phyloP scores from a whole-genome alignment of 495 filamentous ascomycete genomes.

The Penicillium alfredii region DNA sequence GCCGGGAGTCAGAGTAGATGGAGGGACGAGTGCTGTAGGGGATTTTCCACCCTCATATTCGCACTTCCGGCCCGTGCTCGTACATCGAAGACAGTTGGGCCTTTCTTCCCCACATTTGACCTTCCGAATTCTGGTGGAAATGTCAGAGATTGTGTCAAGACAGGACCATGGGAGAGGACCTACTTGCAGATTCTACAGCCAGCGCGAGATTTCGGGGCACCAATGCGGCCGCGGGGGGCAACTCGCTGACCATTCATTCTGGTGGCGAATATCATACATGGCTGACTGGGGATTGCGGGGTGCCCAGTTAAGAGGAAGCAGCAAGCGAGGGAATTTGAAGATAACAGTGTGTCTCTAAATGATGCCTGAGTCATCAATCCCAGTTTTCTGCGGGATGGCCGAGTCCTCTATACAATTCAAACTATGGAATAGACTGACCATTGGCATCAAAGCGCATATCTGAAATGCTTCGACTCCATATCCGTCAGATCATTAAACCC shows the following conservation, averaged over 20 bases:
- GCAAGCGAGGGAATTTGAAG: no score
- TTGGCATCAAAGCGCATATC: slow-evolving; percentile 31
- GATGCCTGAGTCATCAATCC: no score
- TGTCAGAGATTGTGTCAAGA: neutral
- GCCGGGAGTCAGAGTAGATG: slow-evolving; percentile 1
- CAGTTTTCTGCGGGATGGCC: no score
- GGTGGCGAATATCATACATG: no score
- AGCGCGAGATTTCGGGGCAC: slow-evolving; percentile 14
- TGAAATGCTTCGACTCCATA: slow-evolving; percentile 40
- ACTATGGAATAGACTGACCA: no score
- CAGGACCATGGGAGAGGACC: neutral
- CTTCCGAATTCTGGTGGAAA: neutral
- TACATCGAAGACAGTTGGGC: slow-evolving; percentile 22
- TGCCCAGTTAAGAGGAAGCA: no score
- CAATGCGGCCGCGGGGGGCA: slow-evolving; percentile 7
- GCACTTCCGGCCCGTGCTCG: slow-evolving; percentile 42
- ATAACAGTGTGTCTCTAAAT: no score
- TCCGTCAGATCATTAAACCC: slow-evolving; percentile 45
- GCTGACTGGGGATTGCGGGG: no score
- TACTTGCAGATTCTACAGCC: slow-evolving; percentile 28
- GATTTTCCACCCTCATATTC: slow-evolving; percentile 18
- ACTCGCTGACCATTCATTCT: no score
- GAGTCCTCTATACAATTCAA: no score
- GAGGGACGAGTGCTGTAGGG: neutral
- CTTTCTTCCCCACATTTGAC: slow-evolving; percentile 7